Evolutionary conservation across 805 yeast genomes (phyloP).

Genomic region (Spathaspora passalidarum): DNA sequence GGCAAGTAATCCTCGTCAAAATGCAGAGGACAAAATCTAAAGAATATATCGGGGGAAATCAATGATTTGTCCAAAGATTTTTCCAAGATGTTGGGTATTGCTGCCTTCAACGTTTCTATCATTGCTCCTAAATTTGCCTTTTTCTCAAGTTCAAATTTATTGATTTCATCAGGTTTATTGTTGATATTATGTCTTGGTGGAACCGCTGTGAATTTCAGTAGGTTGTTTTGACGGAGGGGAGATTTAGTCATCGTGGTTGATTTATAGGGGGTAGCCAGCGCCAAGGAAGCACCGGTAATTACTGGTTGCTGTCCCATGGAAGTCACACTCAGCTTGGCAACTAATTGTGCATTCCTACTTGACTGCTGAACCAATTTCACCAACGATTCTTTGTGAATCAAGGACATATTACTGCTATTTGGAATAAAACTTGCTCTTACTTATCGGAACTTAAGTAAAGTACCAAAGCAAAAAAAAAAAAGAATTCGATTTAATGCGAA

Average conservation of each 20-base stretch:
- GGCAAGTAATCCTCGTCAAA: constrained; percentile 51
- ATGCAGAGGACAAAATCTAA: constrained; percentile 57
- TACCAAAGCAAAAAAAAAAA: neutral
- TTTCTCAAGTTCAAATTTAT: constrained; percentile 20
- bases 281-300: neutral
- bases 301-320: neutral
- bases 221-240: neutral
- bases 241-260: neutral
- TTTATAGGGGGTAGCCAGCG: neutral
- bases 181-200: neutral
- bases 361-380: neutral
- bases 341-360: neutral
- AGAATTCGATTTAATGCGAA: too few relatives aligned
- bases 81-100: constrained; percentile 51
- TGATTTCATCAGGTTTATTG: neutral
- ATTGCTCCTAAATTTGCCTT: constrained; percentile 55
- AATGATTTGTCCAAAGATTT: constrained; percentile 41
- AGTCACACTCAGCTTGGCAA: neutral
- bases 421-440: neutral
- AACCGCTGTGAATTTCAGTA: neutral
- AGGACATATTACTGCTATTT: neutral
- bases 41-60: constrained; percentile 44
- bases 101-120: constrained; percentile 43
- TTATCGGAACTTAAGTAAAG: neutral
- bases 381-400: neutral